phyloP scores from a whole-genome alignment of 2,329 filamentous ascomycete genomes.

The Diaporthe velutina region DNA sequence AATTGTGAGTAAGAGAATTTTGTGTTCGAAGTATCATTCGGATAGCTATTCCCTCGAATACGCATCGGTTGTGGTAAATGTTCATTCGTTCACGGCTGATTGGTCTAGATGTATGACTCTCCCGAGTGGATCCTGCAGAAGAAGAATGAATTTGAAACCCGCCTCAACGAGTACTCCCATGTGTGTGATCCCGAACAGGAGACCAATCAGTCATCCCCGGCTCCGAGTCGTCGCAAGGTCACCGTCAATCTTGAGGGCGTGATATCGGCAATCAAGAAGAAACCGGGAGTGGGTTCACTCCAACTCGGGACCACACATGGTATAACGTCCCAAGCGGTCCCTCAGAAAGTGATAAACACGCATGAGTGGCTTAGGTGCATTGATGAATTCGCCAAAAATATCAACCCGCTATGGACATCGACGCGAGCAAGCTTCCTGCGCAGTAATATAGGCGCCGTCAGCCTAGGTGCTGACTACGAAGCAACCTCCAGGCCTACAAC shows the following conservation, averaged over 20 bases:
- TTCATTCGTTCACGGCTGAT: neutral
- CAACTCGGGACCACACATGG: neutral
- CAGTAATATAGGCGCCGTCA: neutral
- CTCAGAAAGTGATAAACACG: neutral
- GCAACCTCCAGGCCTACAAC: neutral
- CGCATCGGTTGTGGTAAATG: too few relatives aligned
- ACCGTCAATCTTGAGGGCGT: neutral
- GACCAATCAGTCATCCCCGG: too few relatives aligned
- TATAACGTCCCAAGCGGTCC: fast-evolving
- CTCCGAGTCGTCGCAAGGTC: neutral
- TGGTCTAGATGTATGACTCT: neutral
- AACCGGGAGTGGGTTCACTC: fast-evolving
- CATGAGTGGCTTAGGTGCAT: constrained; percentile 11
- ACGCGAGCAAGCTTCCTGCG: neutral
- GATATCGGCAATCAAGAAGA: neutral
- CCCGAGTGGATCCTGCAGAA: neutral
- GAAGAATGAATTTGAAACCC: neutral
- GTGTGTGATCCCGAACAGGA: neutral
- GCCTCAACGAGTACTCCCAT: neutral
- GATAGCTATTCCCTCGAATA: too few relatives aligned
- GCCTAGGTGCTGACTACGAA: neutral
- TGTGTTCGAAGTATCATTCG: too few relatives aligned
- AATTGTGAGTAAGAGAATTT: neutral
- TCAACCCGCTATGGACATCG: neutral
- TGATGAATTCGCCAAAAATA: neutral